A percentile compares a stretch with the other conserved stretches of the same genome.
These are phyloP conservation scores for Coniochaeta hoffmannii DNA, from an alignment of 2,329 filamentous ascomycete genomes.

Conservation along the genomic window DNA sequence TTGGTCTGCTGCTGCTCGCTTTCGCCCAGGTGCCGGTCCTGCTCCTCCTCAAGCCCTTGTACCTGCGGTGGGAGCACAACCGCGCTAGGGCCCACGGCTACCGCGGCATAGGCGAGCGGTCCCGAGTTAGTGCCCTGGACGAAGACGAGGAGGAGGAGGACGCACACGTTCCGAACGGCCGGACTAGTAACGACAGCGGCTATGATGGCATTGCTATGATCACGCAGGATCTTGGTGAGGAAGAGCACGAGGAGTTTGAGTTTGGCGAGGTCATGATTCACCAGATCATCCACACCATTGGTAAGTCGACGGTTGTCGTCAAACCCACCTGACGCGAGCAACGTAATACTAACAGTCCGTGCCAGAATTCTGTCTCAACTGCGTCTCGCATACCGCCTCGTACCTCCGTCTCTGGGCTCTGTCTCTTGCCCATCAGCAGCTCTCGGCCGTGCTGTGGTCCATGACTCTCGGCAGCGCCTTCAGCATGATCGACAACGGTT, in stretches of 20 bases:
- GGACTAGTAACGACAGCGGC: constrained; percentile 51
- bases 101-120: constrained; percentile 83
- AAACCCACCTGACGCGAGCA: not conserved
- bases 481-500: constrained; percentile 21
- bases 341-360: constrained; percentile 18
- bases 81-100: constrained; percentile 81
- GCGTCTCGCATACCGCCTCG: constrained; percentile 95
- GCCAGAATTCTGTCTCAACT: constrained; percentile 95
- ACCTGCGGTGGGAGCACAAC: constrained; percentile 91
- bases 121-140: constrained; percentile 82
- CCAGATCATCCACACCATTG: constrained; percentile 97
- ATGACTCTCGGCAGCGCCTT: constrained; percentile 88
- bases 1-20: constrained; percentile 72
- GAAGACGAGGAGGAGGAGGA: constrained; percentile 71
- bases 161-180: constrained; percentile 56
- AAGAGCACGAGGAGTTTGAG: constrained; percentile 93
- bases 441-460: constrained; percentile 89
- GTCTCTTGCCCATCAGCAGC: constrained; percentile 93
- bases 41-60: constrained; percentile 92
- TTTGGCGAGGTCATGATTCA: constrained; percentile 98
- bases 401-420: constrained; percentile 98
- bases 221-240: constrained; percentile 69
- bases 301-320: constrained; percentile 50
- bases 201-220: constrained; percentile 83
- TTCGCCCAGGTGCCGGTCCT: constrained; percentile 82